Percentiles rank a stretch among this genome's conserved stretches.
These are phyloP conservation scores for Bryoerythrophyllum caledonicum DNA, from an alignment of 225 moss, liverwort and hornwort species.

Conservation along the genomic window DNA sequence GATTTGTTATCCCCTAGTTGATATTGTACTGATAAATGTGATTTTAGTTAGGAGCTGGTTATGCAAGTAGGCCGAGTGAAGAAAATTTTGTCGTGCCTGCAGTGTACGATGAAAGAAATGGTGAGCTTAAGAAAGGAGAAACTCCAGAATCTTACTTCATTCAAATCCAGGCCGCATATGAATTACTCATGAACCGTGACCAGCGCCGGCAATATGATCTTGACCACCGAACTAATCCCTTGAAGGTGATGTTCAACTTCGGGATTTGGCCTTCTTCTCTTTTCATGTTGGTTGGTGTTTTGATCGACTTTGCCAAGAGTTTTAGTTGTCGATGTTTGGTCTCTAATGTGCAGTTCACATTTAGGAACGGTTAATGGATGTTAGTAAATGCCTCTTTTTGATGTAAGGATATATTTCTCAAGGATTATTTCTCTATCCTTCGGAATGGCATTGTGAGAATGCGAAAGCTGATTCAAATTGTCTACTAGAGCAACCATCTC, in stretches of 20 bases:
- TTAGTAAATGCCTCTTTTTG: constrained; percentile 1
- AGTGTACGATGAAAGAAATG: constrained; percentile 85
- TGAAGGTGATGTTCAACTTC: constrained; percentile 60
- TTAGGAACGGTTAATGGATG: not conserved
- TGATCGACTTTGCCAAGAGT: not conserved
- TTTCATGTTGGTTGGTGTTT: not conserved
- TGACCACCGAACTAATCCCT: constrained; percentile 86
- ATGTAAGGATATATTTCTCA: constrained; percentile 1
- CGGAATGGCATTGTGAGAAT: not conserved
- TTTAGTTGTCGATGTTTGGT: not conserved
- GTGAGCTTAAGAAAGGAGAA: constrained; percentile 81
- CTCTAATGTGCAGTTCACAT: not conserved
- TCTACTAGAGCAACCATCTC: not conserved
- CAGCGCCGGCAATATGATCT: constrained; percentile 91
- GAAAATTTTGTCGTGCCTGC: constrained; percentile 34
- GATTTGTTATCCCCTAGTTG: no score
- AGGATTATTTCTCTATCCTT: not conserved
- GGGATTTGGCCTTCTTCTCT: not conserved
- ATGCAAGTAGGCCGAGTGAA: constrained; percentile 21
- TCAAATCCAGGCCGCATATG: constrained; percentile 96
- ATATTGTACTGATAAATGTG: not conserved
- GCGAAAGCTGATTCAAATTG: constrained; percentile 14
- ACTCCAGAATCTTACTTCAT: constrained; percentile 88
- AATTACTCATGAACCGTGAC: constrained; percentile 92
- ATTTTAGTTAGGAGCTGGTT: constrained; percentile 1